Base-by-base conservation (phyloP, 106 monocot species). In the Acorus calamus region DNA sequence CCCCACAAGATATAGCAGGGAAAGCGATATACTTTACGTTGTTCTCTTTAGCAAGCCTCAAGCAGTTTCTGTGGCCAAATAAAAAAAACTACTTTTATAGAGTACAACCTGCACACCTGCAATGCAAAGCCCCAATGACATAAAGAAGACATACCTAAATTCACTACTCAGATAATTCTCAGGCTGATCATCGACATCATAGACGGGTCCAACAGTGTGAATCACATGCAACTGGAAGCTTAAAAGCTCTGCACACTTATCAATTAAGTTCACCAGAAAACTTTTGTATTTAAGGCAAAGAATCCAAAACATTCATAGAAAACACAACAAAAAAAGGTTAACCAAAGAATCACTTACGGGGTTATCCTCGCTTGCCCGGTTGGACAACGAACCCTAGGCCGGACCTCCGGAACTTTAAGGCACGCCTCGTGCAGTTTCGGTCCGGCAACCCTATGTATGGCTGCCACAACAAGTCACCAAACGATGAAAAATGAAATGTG, bases 401-500 rank as follows among this genome's bases (percentile, higher is more conserved):
- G 69, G 55, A 90, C 87, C 68, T 87, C 80, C 58, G 81, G 87
- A 11, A 87, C 78, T 47, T 80, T 53, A 8, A 11, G 11, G 66
- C 94, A 96, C 55, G 90, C 87, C 8, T 53, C 66, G 64, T 48
- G 58, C 55, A 96, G 90, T 62, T 82, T 80, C 45, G 80, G 90
- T 42, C 94, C 94, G 81, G 94, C 94, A 80, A 80, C 87, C 85
- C 82, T 75, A 76, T 96, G 94, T 78, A 96, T 87, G 45, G 94
- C 94, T 96, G 60, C 60, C 28, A 62, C 28, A 66, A n/a, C n/a
- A n/a, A n/a, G n/a, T n/a, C n/a, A n/a, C n/a, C n/a, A n/a, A 10
- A 53, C 7, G 8, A 8, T 64, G 13, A 52, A 42, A 54, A 71
- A 28, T 28, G 28, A 28, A 28, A 28, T 28, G 28, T 0, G 28